phyloP scores from a whole-genome alignment of 2,329 filamentous ascomycete species.

The Pestalotiopsis sp. region DNA sequence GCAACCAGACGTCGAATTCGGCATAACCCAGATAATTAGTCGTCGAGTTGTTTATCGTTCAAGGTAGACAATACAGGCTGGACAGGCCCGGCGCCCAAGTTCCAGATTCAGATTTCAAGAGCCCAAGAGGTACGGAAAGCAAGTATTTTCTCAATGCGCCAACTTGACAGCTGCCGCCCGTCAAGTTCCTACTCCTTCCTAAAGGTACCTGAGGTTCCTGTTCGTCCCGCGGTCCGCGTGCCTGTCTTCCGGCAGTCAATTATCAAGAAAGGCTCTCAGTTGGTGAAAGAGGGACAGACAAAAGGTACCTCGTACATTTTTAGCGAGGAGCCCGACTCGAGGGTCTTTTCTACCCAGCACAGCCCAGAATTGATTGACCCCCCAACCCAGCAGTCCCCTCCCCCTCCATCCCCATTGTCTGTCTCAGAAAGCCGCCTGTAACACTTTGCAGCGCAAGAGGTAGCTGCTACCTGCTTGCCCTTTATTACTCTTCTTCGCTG shows the following conservation, averaged over 20 bases:
- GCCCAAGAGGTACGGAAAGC: no score
- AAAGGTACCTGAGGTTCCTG: background rate
- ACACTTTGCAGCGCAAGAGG: constrained; percentile 35
- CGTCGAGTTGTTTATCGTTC: background rate
- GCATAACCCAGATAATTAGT: background rate
- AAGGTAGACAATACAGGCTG: background rate
- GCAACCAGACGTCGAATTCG: background rate
- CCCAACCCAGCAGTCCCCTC: constrained; percentile 9
- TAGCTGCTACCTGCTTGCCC: constrained; percentile 26
- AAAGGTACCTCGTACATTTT: background rate
- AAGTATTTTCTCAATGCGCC: background rate
- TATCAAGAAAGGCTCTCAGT: background rate
- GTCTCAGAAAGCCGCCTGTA: constrained; percentile 47
- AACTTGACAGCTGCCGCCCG: background rate
- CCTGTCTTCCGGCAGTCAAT: background rate
- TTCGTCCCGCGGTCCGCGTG: background rate
- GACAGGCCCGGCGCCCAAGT: background rate
- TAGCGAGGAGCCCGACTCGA: background rate
- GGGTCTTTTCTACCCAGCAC: background rate
- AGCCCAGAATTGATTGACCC: background rate
- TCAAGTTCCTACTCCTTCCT: background rate
- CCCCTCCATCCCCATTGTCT: constrained; percentile 24
- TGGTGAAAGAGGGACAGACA: background rate
- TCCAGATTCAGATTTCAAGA: background rate
- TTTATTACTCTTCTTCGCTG: background rate